Conservation (phyloP, 257 asterid genomes). For the Echium plantagineum region DNA sequence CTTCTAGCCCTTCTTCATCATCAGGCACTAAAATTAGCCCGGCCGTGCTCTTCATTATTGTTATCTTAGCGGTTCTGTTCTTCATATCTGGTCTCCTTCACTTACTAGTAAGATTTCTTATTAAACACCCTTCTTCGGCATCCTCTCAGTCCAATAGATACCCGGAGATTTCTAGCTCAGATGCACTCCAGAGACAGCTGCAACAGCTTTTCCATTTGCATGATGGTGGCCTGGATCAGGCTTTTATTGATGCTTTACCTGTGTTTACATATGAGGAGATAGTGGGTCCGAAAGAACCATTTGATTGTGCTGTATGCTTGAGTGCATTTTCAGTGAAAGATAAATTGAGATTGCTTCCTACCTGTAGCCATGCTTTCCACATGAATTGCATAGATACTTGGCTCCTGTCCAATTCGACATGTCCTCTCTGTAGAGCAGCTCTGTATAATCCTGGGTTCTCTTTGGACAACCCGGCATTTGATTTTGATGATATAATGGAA, state of each 20-base stretch:
- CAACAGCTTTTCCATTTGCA: conserved; percentile 86
- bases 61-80: conserved; percentile 69
- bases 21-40: conserved; percentile 71
- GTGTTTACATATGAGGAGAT: conserved; percentile 72
- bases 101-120: conserved; percentile 80
- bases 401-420: conserved; percentile 86
- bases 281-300: conserved; percentile 76
- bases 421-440: conserved; percentile 84
- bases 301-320: conserved; percentile 92
- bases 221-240: conserved; percentile 87
- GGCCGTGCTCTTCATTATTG: conserved; percentile 71
- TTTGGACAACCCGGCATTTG: conserved; percentile 64
- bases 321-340: conserved; percentile 70
- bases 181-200: conserved; percentile 75
- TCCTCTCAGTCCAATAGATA: conserved; percentile 45
- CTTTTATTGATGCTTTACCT: conserved; percentile 79
- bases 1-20: conserved; percentile 29
- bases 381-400: conserved; percentile 81
- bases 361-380: conserved; percentile 93
- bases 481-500: conserved; percentile 52
- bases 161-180: conserved; percentile 51
- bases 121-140: conserved; percentile 50
- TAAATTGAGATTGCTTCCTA: conserved; percentile 75
- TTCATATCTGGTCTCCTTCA: conserved; percentile 91
- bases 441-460: conserved; percentile 72